phyloP scores from a whole-genome alignment of 306 rosid genomes.

The Datisca glomerata region DNA sequence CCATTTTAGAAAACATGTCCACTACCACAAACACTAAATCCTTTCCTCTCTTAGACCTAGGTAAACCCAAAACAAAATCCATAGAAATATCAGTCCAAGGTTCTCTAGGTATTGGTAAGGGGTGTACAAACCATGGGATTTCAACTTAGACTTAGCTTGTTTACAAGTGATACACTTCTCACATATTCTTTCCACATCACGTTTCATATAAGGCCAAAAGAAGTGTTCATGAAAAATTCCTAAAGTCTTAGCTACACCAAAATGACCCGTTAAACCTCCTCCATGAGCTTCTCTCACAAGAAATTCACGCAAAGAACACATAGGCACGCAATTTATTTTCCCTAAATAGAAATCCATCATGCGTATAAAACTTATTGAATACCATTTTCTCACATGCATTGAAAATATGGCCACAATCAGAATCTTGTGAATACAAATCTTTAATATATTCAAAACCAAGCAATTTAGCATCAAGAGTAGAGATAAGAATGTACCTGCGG shows the following conservation, averaged over 20 bases:
- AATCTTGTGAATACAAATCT: background rate
- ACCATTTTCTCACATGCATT: background rate
- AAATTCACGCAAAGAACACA: background rate
- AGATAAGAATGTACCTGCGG: background rate
- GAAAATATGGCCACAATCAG: background rate
- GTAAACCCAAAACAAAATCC: background rate
- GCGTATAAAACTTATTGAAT: background rate
- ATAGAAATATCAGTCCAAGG: background rate
- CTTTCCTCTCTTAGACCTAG: background rate
- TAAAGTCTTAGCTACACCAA: background rate
- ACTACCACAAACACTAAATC: background rate
- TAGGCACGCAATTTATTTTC: background rate
- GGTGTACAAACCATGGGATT: background rate
- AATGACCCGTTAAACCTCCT: background rate
- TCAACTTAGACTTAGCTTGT: background rate
- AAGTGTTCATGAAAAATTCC: background rate
- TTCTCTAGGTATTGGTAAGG: background rate
- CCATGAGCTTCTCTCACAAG: background rate
- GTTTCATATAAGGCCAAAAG: too few relatives aligned
- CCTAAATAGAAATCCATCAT: background rate
- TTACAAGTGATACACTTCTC: background rate
- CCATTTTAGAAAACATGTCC: background rate
- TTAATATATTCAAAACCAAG: slow-evolving; percentile 1
- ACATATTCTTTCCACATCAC: background rate
- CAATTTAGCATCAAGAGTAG: background rate